A percentile compares a stretch with the other conserved stretches of the same genome.
These are phyloP conservation scores for Gracilariopsis chorda DNA, from an alignment of 23 red algal genomes.

Conservation along the genomic window DNA sequence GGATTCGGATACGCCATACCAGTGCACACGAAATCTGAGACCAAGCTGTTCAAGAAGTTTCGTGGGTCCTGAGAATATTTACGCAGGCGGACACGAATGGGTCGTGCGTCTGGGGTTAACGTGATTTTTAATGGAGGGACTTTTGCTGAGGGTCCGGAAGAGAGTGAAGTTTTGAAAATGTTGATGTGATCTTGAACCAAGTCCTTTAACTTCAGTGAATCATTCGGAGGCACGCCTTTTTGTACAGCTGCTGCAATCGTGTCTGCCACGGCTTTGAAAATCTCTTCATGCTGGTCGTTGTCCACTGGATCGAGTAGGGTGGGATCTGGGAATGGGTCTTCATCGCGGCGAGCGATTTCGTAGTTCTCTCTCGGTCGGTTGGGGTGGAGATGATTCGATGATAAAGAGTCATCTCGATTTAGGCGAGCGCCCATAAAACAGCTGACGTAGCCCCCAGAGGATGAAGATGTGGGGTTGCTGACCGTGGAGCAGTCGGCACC, in stretches of 20 bases:
- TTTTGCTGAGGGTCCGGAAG: not conserved
- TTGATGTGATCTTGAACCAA: not conserved
- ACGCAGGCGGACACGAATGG: not conserved
- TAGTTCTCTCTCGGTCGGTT: not conserved
- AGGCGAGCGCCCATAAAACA: not conserved
- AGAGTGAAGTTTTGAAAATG: conserved; percentile 1
- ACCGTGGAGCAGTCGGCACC: not conserved
- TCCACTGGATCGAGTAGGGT: not conserved
- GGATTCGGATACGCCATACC: conserved; percentile 10
- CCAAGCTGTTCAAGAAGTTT: not conserved
- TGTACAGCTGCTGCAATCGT: not conserved
- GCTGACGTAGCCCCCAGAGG: not conserved
- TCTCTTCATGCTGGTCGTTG: not conserved
- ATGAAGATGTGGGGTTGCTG: not conserved
- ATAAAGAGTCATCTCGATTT: not conserved
- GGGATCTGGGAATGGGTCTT: not conserved
- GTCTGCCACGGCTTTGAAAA: not conserved
- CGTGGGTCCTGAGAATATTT: not conserved
- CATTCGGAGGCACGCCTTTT: not conserved
- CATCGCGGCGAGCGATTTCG: not conserved
- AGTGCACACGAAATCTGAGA: not conserved
- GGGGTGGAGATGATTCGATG: not conserved
- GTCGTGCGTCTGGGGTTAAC: not conserved
- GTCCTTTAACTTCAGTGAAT: not conserved
- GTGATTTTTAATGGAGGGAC: not conserved